Evolutionary conservation across 192 early-diverging fungal species (phyloP).

Genomic region (Entomortierella chlamydospora): DNA sequence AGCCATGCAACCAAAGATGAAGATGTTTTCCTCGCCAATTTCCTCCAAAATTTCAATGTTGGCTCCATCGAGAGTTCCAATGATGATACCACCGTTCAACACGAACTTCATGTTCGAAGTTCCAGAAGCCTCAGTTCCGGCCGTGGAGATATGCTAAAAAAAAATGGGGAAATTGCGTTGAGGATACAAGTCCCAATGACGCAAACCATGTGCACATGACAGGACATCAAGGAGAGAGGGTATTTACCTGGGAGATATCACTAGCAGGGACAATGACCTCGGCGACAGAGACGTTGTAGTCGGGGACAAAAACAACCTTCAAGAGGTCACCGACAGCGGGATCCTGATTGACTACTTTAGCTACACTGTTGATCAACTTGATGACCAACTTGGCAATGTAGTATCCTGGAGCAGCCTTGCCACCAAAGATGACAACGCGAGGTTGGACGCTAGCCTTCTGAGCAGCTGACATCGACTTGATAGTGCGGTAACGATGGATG

Average conservation of each 20-base stretch:
- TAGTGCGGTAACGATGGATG: slow-evolving; percentile 90
- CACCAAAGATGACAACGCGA: slow-evolving; percentile 95
- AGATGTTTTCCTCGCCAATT: slow-evolving; percentile 97
- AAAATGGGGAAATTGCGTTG: too few relatives aligned
- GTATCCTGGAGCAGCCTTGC: slow-evolving; percentile 98
- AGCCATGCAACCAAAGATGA: slow-evolving; percentile 94
- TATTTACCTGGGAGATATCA: slow-evolving; percentile 93
- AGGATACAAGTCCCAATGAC: too few relatives aligned
- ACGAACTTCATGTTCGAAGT: slow-evolving; percentile 99
- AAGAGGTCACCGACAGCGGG: slow-evolving; percentile 81
- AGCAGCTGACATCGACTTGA: slow-evolving; percentile 82
- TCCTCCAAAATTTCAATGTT: slow-evolving; percentile 99
- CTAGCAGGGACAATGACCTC: slow-evolving; percentile 97
- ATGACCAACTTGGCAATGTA: slow-evolving; percentile 99
- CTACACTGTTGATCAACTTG: slow-evolving; percentile 98
- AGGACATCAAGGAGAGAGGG: too few relatives aligned
- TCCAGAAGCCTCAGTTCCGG: slow-evolving; percentile 98
- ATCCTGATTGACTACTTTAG: slow-evolving; percentile 90
- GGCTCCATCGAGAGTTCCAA: slow-evolving; percentile 98
- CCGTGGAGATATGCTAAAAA: slow-evolving; percentile 93
- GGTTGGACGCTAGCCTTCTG: slow-evolving; percentile 77
- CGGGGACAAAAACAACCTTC: slow-evolving; percentile 97
- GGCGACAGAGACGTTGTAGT: slow-evolving; percentile 98
- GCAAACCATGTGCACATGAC: too few relatives aligned
- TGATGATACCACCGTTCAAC: slow-evolving; percentile 96